Evolutionary conservation across 1,284 basidiomycete genomes (phyloP), one percentile per base, ranked within the genome.

Genomic region (Cryptococcus neoformans): DNA sequence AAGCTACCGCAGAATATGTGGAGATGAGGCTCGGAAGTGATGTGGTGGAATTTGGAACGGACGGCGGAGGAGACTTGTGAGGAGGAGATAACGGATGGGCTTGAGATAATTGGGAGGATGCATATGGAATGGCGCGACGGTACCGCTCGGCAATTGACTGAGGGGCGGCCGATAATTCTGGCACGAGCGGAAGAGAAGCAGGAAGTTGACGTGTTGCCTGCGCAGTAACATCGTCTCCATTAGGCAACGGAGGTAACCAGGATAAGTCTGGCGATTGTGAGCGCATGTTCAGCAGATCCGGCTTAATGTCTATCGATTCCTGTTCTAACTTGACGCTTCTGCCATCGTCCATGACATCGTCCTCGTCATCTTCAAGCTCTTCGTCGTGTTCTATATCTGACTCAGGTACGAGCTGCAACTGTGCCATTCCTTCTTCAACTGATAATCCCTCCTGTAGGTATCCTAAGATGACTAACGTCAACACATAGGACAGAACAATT

Each of bases 181-280:
- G 11, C 35, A 53, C 11, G 16, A 54, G 3, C 28, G 51, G 10
- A 5, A 53, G 28, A 34, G 58, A 55, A 12, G 50, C 38, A 12
- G 45, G 53, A 14, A 53, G 17, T 45, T 28, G 34, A 5, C 34
- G 38, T 21, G 57, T 17, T 0, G 49, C 12, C 11, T 49, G 36
- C 1, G 49, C 11, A 6, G 53, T 35, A n/a, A 28, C 45, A 34
- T 6, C 21, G 34, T 49, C 38, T 11, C 51, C 53, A 41, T 28
- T n/a, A 7, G 72, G 70, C 54, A 72, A 48, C 2, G 70, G 70
- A 5, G 72, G 72, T 4, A 74, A 58, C 72, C 72, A 74, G 1
- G 69, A 64, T 2, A 60, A 54, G 55, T 65, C 63, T 36, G 64
- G 64, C 5, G 67, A 67, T 8, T 39, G 9, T 46, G 53, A 37